Evolutionary conservation across 495 filamentous ascomycete genomes (phyloP).

Genomic region (Aspergillus heteromorphus): DNA sequence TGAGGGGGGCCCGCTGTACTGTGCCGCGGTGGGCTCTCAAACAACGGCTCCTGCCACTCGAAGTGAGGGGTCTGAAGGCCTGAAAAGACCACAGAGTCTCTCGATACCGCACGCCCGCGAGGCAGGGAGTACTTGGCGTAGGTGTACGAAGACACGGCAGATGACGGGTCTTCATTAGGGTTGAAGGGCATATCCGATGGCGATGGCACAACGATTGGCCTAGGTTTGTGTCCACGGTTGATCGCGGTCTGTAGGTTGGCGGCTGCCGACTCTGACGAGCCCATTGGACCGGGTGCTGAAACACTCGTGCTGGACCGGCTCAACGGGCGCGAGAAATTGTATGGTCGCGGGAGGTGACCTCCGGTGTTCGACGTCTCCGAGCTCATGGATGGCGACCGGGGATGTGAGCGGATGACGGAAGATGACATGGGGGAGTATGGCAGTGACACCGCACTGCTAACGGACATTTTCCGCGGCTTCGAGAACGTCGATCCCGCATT

Average conservation of each 20-base stretch:
- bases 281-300: slow-evolving; percentile 32
- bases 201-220: slow-evolving; percentile 34
- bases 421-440: slow-evolving; percentile 58
- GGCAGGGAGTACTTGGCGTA: slow-evolving; percentile 81
- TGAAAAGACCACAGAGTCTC: slow-evolving; percentile 60
- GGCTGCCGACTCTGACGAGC: slow-evolving; percentile 16
- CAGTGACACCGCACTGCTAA: slow-evolving; percentile 56
- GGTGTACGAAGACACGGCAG: slow-evolving; percentile 65
- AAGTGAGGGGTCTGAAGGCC: slow-evolving; percentile 55
- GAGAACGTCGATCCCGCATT: slow-evolving; percentile 49
- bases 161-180: slow-evolving; percentile 31
- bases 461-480: slow-evolving; percentile 56
- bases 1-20: slow-evolving; percentile 37
- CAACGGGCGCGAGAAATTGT: slow-evolving; percentile 89
- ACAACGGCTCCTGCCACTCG: slow-evolving; percentile 55
- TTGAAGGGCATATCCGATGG: slow-evolving; percentile 14
- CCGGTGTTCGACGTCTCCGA: slow-evolving; percentile 68
- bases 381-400: slow-evolving; percentile 72
- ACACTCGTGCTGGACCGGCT: slow-evolving; percentile 69
- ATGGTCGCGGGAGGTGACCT: slow-evolving; percentile 62
- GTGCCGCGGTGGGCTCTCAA: slow-evolving; percentile 38
- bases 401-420: slow-evolving; percentile 47
- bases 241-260: slow-evolving; percentile 16
- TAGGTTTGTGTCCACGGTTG: slow-evolving; percentile 33
- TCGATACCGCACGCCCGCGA: slow-evolving; percentile 69